A percentile compares a stretch with the other conserved stretches of the same genome.
These are phyloP conservation scores for Teratosphaeria zuluensis DNA, from an alignment of 2,329 filamentous ascomycete species.

Conservation along the genomic window DNA sequence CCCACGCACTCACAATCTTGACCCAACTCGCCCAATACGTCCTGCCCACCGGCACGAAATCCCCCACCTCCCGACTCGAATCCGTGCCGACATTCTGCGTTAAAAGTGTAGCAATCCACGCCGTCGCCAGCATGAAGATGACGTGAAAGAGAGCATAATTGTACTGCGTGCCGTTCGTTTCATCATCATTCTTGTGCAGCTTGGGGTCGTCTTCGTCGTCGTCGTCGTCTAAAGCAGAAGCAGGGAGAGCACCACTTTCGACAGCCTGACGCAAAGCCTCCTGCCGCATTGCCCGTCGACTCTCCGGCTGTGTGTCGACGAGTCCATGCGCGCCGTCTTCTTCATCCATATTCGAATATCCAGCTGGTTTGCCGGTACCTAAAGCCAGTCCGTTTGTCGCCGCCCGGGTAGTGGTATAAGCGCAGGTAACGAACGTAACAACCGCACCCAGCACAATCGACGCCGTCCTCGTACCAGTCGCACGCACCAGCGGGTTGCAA, in stretches of 20 bases:
- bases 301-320: constrained; percentile 72
- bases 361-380: constrained; percentile 44
- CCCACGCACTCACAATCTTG: constrained; percentile 96
- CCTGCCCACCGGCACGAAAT: constrained; percentile 85
- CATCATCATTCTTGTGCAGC: constrained; percentile 71
- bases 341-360: constrained; percentile 53
- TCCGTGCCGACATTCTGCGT: constrained; percentile 67
- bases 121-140: constrained; percentile 93
- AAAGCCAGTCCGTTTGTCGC: constrained; percentile 81
- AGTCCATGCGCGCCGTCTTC: constrained; percentile 66
- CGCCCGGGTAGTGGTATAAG: constrained; percentile 93
- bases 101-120: constrained; percentile 88
- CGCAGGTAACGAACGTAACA: constrained; percentile 91
- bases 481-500: constrained; percentile 85
- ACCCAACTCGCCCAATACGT: constrained; percentile 99
- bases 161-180: constrained; percentile 83
- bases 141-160: constrained; percentile 93
- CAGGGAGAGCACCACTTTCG: constrained; percentile 82
- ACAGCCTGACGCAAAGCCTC: constrained; percentile 86
- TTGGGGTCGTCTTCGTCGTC: constrained; percentile 53
- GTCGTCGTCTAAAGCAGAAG: constrained; percentile 69
- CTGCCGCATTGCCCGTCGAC: constrained; percentile 80
- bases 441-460: constrained; percentile 88
- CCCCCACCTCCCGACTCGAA: constrained; percentile 48
- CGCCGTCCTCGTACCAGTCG: constrained; percentile 77